Evolutionary conservation across 441 rosid species (phyloP).

Genomic region (Daphne laureola): DNA sequence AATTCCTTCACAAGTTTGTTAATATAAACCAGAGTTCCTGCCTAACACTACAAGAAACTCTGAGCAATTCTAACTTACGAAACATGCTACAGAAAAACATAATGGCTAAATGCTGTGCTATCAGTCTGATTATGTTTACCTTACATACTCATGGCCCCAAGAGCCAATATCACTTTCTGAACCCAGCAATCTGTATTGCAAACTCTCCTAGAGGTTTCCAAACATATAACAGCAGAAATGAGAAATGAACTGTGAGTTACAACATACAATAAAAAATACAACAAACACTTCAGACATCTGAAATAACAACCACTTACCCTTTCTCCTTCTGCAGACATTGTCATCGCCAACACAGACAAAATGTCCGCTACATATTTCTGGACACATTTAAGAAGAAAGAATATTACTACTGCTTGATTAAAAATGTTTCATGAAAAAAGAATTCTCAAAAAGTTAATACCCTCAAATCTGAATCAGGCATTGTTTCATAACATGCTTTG

Average conservation of each 20-base stretch:
- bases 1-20: background rate
- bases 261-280: background rate
- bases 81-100: background rate
- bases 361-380: conserved; percentile 90
- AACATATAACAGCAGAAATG: conserved; percentile 1
- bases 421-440: background rate
- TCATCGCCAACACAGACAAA: conserved; percentile 85
- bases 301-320: conserved; percentile 45
- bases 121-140: conserved; percentile 29
- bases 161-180: conserved; percentile 93
- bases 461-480: conserved; percentile 68
- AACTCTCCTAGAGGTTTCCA: conserved; percentile 71
- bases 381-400: conserved; percentile 19
- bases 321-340: conserved; percentile 98
- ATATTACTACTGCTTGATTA: conserved; percentile 1
- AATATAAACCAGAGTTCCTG: background rate
- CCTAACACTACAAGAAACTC: background rate
- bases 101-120: background rate
- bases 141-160: conserved; percentile 98
- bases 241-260: background rate
- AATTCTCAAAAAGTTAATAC: conserved; percentile 25
- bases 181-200: conserved; percentile 76
- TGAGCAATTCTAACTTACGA: conserved; percentile 2
- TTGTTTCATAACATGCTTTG: conserved; percentile 52
- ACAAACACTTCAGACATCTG: background rate